Conservation (phyloP, 2,329 filamentous ascomycete species). For the Pseudogymnoascus sp. region DNA sequence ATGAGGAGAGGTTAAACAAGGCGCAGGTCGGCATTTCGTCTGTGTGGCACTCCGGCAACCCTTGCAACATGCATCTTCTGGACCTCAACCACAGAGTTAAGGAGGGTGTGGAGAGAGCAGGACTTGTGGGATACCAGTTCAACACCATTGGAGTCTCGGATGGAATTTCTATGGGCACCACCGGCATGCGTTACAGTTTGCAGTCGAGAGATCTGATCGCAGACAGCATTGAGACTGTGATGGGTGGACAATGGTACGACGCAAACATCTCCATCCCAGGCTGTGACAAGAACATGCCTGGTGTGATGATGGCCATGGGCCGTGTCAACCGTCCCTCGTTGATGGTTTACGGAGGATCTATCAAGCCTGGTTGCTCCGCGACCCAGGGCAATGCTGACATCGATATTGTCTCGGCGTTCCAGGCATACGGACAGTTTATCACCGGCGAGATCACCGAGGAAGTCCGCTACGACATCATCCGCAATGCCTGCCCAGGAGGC, state of each 20-base stretch:
- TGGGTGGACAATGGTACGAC: conserved; percentile 98
- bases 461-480: conserved; percentile 87
- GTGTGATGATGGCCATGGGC: conserved; percentile 87
- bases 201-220: conserved; percentile 96
- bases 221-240: conserved; percentile 97
- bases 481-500: conserved; percentile 76
- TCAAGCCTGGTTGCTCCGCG: conserved; percentile 78
- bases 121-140: conserved; percentile 90
- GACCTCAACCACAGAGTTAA: conserved; percentile 52
- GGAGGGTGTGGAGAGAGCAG: conserved; percentile 63
- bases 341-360: conserved; percentile 97
- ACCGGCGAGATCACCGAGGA: conserved; percentile 85
- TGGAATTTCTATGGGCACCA: conserved; percentile 96
- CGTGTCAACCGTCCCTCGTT: conserved; percentile 87
- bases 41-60: conserved; percentile 96
- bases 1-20: conserved; percentile 84
- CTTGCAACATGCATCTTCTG: conserved; percentile 98
- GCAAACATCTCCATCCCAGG: conserved; percentile 94
- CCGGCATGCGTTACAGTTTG: conserved; percentile 90
- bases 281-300: conserved; percentile 99
- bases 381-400: conserved; percentile 66
- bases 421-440: conserved; percentile 93
- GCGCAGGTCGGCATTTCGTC: conserved; percentile 96
- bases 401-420: conserved; percentile 96
- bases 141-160: conserved; percentile 98